Percentiles rank a stretch among this genome's conserved stretches.
phyloP scores from a whole-genome alignment of 768 basidiomycete species.

The Kwoniella mangroviensis region DNA sequence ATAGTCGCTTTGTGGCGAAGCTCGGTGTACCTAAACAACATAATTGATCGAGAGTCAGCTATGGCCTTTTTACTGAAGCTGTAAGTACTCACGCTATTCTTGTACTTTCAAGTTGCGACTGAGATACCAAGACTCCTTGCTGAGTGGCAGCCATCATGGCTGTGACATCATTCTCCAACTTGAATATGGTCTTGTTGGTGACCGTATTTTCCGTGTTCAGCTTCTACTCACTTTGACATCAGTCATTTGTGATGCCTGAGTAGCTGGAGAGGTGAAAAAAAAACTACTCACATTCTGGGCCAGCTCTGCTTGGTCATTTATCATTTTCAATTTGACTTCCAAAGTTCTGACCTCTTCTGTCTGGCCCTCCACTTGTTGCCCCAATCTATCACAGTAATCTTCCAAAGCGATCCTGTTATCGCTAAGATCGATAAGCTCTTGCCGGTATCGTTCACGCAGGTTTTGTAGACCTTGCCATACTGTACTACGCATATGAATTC shows the following conservation, averaged over 20 bases:
- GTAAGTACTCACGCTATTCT: constrained; percentile 49
- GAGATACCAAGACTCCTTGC: constrained; percentile 50
- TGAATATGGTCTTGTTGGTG: constrained; percentile 43
- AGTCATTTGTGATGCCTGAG: neutral
- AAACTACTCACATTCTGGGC: constrained; percentile 47
- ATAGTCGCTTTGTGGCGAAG: constrained; percentile 42
- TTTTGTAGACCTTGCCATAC: constrained; percentile 77
- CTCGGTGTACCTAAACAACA: constrained; percentile 38
- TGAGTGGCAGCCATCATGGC: constrained; percentile 50
- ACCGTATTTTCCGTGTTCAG: constrained; percentile 44
- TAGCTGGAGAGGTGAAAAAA: neutral
- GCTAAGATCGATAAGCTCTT: constrained; percentile 71
- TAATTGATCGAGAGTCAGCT: too few species aligned
- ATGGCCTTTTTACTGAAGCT: too few species aligned
- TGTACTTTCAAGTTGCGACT: constrained; percentile 52
- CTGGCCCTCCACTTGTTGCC: constrained; percentile 75
- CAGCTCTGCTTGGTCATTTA: constrained; percentile 48
- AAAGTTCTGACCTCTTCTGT: constrained; percentile 76
- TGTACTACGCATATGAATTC: constrained; percentile 71
- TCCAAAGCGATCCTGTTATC: constrained; percentile 79
- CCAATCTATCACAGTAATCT: constrained; percentile 78
- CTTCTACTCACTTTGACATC: constrained; percentile 27
- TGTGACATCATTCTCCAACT: constrained; percentile 52
- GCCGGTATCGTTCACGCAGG: constrained; percentile 73
- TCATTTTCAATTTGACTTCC: constrained; percentile 65